Conservation (phyloP, 352 stramenopile genomes). For the Phytophthora fragariaefolia region DNA sequence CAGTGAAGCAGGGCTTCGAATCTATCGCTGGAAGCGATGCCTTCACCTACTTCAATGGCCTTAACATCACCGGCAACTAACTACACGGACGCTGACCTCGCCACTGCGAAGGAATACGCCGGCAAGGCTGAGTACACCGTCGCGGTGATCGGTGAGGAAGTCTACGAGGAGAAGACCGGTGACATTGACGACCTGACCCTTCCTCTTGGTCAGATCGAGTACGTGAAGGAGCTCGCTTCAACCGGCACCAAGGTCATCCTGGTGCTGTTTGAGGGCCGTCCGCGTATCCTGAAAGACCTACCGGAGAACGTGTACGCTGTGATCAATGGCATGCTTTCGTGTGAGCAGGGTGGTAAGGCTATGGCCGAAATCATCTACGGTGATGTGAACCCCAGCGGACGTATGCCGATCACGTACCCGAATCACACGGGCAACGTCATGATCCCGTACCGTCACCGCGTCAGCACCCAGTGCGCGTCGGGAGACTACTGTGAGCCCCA, state of each 20-base stretch:
- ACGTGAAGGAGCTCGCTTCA: constrained; percentile 63
- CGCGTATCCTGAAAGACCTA: constrained; percentile 66
- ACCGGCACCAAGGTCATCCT: constrained; percentile 75
- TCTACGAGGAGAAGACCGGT: constrained; percentile 69
- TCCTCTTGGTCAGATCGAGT: constrained; percentile 57
- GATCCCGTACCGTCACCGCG: constrained; percentile 29
- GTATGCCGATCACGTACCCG: constrained; percentile 84
- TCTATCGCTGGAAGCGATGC: constrained; percentile 21
- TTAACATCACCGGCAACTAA: constrained; percentile 56
- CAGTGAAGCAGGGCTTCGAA: constrained; percentile 57
- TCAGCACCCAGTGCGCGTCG: constrained; percentile 43
- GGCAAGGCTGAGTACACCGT: constrained; percentile 37
- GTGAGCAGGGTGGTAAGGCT: constrained; percentile 72
- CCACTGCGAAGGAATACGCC: constrained; percentile 29
- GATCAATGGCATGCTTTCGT: constrained; percentile 73
- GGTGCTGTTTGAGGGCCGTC: constrained; percentile 74
- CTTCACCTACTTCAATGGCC: constrained; percentile 57
- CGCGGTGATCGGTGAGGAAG: constrained; percentile 38
- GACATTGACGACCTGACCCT: constrained; percentile 69
- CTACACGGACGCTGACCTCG: too few species aligned
- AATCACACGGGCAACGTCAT: constrained; percentile 47
- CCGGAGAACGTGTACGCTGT: constrained; percentile 65
- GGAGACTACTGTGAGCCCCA: constrained; percentile 58
- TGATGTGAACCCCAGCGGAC: constrained; percentile 28
- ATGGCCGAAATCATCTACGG: constrained; percentile 76